These are phyloP conservation scores for Podospora pseudoanserina DNA, from an alignment of 495 filamentous ascomycete genomes.

Conservation along the genomic window DNA sequence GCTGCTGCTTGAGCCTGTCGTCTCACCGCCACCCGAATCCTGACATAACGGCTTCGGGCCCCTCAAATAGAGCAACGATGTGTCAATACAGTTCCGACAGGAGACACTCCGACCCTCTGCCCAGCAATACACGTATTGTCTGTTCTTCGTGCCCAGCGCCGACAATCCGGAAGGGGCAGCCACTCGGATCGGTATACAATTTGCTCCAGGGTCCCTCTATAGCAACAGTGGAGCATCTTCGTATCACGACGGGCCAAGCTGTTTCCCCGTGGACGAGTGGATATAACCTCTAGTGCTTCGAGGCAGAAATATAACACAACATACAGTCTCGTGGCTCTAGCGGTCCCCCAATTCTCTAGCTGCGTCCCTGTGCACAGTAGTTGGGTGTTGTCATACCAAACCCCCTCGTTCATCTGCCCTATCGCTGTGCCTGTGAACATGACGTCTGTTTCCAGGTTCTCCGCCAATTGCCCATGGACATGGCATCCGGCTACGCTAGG, in stretches of 20 bases:
- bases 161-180: background rate
- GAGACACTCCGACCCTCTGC: background rate
- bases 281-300: background rate
- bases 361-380: slow-evolving; percentile 3
- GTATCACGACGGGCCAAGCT: slow-evolving; percentile 15
- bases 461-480: slow-evolving; percentile 2
- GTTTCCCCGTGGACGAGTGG: background rate
- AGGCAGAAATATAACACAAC: background rate
- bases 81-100: background rate
- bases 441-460: slow-evolving; percentile 1
- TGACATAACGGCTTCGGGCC: background rate
- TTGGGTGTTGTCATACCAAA: background rate
- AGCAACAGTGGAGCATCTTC: slow-evolving; percentile 21
- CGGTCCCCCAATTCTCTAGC: slow-evolving; percentile 9
- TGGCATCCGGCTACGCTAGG: slow-evolving; percentile 1
- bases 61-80: background rate
- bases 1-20: background rate
- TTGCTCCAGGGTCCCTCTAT: slow-evolving; percentile 4
- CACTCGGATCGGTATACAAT: background rate
- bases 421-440: background rate
- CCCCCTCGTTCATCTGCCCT: background rate
- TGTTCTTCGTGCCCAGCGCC: background rate
- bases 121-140: background rate
- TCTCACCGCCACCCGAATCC: slow-evolving; percentile 9
- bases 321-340: background rate